Base-by-base conservation (phyloP, 306 rosid genomes). In the Pyrus pyrifolia region DNA sequence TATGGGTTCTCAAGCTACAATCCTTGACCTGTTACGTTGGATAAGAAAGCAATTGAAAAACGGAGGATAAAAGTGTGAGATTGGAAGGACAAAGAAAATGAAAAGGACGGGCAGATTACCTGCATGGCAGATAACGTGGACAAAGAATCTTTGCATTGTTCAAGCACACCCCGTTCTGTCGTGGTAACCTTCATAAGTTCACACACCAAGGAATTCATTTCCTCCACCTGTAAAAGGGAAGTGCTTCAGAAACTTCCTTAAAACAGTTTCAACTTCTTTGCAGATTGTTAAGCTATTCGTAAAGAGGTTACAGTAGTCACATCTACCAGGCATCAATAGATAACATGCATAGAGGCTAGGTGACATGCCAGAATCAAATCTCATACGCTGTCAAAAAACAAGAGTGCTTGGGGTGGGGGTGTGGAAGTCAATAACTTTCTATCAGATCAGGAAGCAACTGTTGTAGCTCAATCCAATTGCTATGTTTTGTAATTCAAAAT, bases 1-100 rank as follows among this genome's bases (percentile, higher is more conserved):
- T 70, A 81, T 92, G 97, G 4, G 97, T 88, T 92, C 96, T 80
- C 82, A 92, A 80, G 89, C 96, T 92, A 88, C 96, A 92, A 73
- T 92, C 96, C 87, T 87, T 88, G 75, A 92, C 92, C 97, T 92
- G 87, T 69, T 49, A 22, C 21, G 30, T 72, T 44, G 65, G 74
- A 63, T 4, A 62, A 31, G 77, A 10, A 52, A 65, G 73, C 23
- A 42, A 58, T 78, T 21, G 79, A 81, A 76, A 79, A 51, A 65
- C 15, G 45, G 62, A 1, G 40, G 77, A 58, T 68, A 52, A 11
- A 74, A 58, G 44, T 77, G 44, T 68, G n/a, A 71, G 21, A 55
- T 8, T 58, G 65, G 27, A 81, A 31, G 64, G 69, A 61, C 66
- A 67, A 67, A 7, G 27, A 57, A 13, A 31, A 8, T 29, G 12